These are phyloP conservation scores for Paxillus involutus DNA, from an alignment of 768 basidiomycete species.

Conservation along the genomic window DNA sequence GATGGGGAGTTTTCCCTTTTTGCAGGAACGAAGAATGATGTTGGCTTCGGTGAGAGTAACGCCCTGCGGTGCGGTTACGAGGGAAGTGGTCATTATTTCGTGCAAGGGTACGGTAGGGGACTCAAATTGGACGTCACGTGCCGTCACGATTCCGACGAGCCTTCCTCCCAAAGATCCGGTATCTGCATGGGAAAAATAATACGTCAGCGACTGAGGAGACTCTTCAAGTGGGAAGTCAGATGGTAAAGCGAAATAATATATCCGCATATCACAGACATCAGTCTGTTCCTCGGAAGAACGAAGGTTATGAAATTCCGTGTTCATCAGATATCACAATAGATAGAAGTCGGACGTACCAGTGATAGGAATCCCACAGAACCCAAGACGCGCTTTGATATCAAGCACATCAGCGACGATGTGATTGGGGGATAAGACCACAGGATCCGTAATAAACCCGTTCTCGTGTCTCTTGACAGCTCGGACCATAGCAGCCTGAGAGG, in stretches of 20 bases:
- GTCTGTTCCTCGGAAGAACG: conserved; percentile 87
- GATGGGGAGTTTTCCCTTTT: conserved; percentile 96
- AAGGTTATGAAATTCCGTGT: conserved; percentile 61
- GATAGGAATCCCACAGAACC: conserved; percentile 97
- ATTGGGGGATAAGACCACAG: conserved; percentile 80
- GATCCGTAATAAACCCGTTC: conserved; percentile 97
- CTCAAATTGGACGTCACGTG: conserved; percentile 95
- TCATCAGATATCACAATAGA: conserved; percentile 40
- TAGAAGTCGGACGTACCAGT: conserved; percentile 68
- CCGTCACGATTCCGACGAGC: conserved; percentile 94
- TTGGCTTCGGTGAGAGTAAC: conserved; percentile 93
- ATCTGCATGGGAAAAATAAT: conserved; percentile 48
- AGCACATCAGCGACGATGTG: conserved; percentile 86
- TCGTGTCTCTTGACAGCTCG: conserved; percentile 97
- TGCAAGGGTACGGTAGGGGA: conserved; percentile 61
- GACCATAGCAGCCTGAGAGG: conserved; percentile 94
- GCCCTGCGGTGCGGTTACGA: conserved; percentile 86
- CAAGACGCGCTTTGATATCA: conserved; percentile 87
- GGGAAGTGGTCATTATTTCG: conserved; percentile 85
- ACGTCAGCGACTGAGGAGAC: conserved; percentile 18
- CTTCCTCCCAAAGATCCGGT: conserved; percentile 85
- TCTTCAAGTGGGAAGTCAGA: conserved; percentile 16
- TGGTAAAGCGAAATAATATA: conserved; percentile 14
- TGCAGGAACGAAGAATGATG: conserved; percentile 89
- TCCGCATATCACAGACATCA: conserved; percentile 75